Percentiles rank a stretch among this genome's conserved stretches.
Conservation (phyloP, 1,284 basidiomycete genomes). For the Fistulinella cinereoalba region DNA sequence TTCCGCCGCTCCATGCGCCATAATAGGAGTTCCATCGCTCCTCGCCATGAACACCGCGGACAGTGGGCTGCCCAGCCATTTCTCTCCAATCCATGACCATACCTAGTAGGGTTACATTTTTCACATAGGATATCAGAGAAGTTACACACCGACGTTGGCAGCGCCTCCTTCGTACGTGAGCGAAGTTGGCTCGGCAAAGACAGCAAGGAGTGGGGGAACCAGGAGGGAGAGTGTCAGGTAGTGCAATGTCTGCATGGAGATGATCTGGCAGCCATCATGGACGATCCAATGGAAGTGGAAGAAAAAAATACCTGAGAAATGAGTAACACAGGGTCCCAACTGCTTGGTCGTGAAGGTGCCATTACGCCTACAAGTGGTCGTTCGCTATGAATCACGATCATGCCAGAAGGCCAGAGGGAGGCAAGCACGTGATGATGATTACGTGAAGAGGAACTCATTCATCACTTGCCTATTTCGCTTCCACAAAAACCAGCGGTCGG, state of each 20-base stretch:
- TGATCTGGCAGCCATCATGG: no score
- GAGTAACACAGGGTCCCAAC: conserved; percentile 76
- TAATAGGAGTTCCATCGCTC: conserved; percentile 63
- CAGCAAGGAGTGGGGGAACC: conserved; percentile 73
- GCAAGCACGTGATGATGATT: conserved; percentile 16
- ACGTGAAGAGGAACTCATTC: conserved; percentile 7
- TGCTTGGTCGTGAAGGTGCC: conserved; percentile 36
- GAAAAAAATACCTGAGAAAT: conserved; percentile 74
- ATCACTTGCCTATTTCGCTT: conserved; percentile 10
- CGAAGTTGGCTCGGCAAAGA: conserved; percentile 73
- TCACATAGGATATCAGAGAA: neutral
- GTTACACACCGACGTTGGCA: conserved; percentile 69
- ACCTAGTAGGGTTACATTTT: conserved; percentile 39
- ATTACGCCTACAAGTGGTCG: conserved; percentile 9
- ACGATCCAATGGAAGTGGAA: no score
- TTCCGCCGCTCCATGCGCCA: conserved; percentile 75
- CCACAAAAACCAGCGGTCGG: neutral
- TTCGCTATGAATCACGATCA: no score
- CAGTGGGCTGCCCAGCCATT: conserved; percentile 80
- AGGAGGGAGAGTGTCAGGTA: conserved; percentile 85
- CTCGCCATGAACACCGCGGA: conserved; percentile 57
- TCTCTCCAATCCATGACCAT: conserved; percentile 98
- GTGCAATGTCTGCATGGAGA: conserved; percentile 89
- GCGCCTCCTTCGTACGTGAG: conserved; percentile 85
- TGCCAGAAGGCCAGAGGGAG: neutral